These are phyloP conservation scores for Huiozyma naganishii DNA, from an alignment of 805 yeast species.

Conservation along the genomic window DNA sequence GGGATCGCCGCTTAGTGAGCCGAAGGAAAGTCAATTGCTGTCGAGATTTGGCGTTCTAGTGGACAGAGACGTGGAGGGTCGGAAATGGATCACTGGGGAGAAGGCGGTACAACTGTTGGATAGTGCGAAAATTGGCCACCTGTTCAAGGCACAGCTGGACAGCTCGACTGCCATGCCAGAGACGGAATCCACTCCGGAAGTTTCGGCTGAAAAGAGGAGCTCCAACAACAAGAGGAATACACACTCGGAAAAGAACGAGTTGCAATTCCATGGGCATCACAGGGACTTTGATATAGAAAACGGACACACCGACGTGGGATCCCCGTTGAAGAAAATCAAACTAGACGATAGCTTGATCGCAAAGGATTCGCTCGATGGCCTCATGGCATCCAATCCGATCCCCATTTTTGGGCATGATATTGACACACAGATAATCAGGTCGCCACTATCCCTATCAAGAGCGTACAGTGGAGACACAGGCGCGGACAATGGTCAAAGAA, in stretches of 20 bases:
- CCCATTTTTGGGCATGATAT: slow-evolving; percentile 12
- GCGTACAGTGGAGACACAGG: not conserved
- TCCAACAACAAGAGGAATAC: slow-evolving; percentile 1
- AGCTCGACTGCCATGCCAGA: not conserved
- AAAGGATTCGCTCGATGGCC: not conserved
- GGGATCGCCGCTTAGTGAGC: not conserved
- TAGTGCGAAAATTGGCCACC: slow-evolving; percentile 10
- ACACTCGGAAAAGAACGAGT: too few relatives aligned
- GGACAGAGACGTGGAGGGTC: slow-evolving; percentile 19
- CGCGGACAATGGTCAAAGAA: slow-evolving; percentile 14
- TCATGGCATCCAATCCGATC: slow-evolving; percentile 3
- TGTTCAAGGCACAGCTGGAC: slow-evolving; percentile 12
- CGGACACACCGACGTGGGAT: slow-evolving; percentile 7
- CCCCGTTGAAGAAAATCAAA: slow-evolving; percentile 20
- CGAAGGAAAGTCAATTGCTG: slow-evolving; percentile 7
- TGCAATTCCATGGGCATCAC: not conserved
- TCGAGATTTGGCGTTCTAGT: slow-evolving; percentile 19
- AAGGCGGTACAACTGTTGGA: slow-evolving; percentile 17
- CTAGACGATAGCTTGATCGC: not conserved
- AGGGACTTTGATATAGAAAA: slow-evolving; percentile 4
- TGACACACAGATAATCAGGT: slow-evolving; percentile 3
- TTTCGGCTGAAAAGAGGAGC: not conserved
- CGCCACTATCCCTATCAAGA: slow-evolving; percentile 6
- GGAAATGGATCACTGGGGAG: slow-evolving; percentile 23
- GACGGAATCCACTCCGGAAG: not conserved